phyloP scores from a whole-genome alignment of 768 basidiomycete species.

The Rhizopogon rudus region DNA sequence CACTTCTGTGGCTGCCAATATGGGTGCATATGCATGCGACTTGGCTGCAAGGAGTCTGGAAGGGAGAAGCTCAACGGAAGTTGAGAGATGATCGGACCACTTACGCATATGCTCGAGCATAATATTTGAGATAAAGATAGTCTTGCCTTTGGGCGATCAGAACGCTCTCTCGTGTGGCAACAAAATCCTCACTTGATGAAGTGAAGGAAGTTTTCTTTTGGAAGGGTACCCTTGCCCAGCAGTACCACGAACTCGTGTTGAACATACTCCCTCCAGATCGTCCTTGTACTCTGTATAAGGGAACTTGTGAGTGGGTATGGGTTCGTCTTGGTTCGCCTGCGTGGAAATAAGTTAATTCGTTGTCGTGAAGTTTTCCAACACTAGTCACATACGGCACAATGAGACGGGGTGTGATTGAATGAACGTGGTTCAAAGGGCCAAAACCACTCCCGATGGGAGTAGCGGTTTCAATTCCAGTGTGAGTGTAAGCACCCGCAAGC shows the following conservation, averaged over 20 bases:
- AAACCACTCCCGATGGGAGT: slow-evolving; percentile 64
- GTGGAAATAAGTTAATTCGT: background rate
- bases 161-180: background rate
- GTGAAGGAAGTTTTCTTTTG: slow-evolving; percentile 63
- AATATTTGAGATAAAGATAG: slow-evolving; percentile 78
- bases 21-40: slow-evolving; percentile 55
- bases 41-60: slow-evolving; percentile 74
- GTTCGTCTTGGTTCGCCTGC: slow-evolving; percentile 51
- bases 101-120: slow-evolving; percentile 76
- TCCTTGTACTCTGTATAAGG: slow-evolving; percentile 52
- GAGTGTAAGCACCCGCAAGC: slow-evolving; percentile 65
- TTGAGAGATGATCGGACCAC: slow-evolving; percentile 9
- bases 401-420: slow-evolving; percentile 42
- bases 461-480: slow-evolving; percentile 69
- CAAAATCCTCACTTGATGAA: slow-evolving; percentile 66
- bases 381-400: slow-evolving; percentile 50
- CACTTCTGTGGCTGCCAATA: slow-evolving; percentile 57
- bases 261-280: slow-evolving; percentile 69
- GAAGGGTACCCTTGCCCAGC: slow-evolving; percentile 69
- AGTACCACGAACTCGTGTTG: slow-evolving; percentile 80
- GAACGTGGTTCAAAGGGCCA: slow-evolving; percentile 87
- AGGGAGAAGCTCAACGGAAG: background rate
- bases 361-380: background rate
- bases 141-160: slow-evolving; percentile 53
- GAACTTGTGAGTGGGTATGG: slow-evolving; percentile 66